phyloP scores from a whole-genome alignment of 208 protist genomes.

The Porcisia hertigi region DNA sequence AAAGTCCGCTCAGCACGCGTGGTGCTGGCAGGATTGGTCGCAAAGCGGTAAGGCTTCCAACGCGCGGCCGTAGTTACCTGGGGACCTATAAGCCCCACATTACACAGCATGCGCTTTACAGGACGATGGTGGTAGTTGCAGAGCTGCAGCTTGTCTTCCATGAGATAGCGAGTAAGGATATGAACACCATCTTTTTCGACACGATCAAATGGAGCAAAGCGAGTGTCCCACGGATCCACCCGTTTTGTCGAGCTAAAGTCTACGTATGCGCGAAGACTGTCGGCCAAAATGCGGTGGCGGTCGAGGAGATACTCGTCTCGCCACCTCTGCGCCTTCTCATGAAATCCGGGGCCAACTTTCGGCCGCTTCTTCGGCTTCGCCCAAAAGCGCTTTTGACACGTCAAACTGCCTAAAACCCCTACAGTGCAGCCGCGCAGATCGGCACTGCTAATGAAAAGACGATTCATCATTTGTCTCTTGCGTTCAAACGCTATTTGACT shows the following conservation, averaged over 20 bases:
- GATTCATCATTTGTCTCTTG: constrained; percentile 31
- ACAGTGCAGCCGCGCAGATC: constrained; percentile 47
- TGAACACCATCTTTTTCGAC: constrained; percentile 90
- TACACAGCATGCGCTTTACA: constrained; percentile 87
- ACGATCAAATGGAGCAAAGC: constrained; percentile 89
- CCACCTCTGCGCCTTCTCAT: constrained; percentile 91
- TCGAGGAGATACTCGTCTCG: constrained; percentile 88
- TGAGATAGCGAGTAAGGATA: constrained; percentile 80
- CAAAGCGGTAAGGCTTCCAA: constrained; percentile 89
- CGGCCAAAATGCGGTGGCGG: constrained; percentile 81
- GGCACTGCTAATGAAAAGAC: constrained; percentile 62
- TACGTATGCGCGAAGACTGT: constrained; percentile 87
- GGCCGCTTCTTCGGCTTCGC: constrained; percentile 89
- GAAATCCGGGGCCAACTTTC: constrained; percentile 87
- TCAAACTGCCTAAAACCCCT: constrained; percentile 25
- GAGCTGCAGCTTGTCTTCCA: constrained; percentile 92
- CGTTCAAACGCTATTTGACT: background rate
- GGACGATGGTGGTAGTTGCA: constrained; percentile 90
- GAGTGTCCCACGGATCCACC: constrained; percentile 88
- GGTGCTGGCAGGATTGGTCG: constrained; percentile 71
- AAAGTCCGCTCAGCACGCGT: constrained; percentile 80
- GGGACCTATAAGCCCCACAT: constrained; percentile 87
- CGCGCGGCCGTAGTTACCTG: constrained; percentile 77
- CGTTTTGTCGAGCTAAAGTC: constrained; percentile 87
- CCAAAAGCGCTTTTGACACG: constrained; percentile 79